Conservation (phyloP, 83 land plant genomes). For the Diphasiastrum complanatum region DNA sequence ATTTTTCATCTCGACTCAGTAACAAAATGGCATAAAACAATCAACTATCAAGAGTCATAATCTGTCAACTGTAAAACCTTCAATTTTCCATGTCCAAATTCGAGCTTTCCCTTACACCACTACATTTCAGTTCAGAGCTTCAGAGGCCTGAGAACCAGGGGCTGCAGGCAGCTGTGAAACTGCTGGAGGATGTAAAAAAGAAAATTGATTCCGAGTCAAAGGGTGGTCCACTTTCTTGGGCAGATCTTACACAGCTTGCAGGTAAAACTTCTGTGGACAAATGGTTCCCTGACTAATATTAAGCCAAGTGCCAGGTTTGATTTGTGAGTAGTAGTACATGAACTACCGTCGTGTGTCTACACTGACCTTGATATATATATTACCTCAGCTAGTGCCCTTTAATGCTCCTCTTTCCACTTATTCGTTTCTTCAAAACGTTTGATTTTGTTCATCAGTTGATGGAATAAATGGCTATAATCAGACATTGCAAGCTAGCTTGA, state of each 20-base stretch:
- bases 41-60: neutral
- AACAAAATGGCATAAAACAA: neutral
- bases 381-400: too few relatives aligned
- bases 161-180: slow-evolving; percentile 57
- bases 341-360: too few relatives aligned
- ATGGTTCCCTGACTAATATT: too few relatives aligned
- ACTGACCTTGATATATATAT: too few relatives aligned
- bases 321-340: too few relatives aligned
- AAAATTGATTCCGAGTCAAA: slow-evolving; percentile 74
- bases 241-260: slow-evolving; percentile 82
- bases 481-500: too few relatives aligned
- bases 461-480: too few relatives aligned
- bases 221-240: slow-evolving; percentile 84
- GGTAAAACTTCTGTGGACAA: too few relatives aligned
- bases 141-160: slow-evolving; percentile 82
- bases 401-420: too few relatives aligned
- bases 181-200: slow-evolving; percentile 70
- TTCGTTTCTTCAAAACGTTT: too few relatives aligned
- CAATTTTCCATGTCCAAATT: neutral
- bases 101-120: neutral
- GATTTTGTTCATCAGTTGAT: too few relatives aligned
- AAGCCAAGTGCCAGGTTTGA: too few relatives aligned
- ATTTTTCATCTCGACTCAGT: neutral
- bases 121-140: slow-evolving; percentile 68
- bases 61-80: slow-evolving; percentile 13